Evolutionary conservation across 2,329 filamentous ascomycete species (phyloP), one percentile per base, ranked within the genome.

Genomic region (Pyrenophora tritici-repentis): DNA sequence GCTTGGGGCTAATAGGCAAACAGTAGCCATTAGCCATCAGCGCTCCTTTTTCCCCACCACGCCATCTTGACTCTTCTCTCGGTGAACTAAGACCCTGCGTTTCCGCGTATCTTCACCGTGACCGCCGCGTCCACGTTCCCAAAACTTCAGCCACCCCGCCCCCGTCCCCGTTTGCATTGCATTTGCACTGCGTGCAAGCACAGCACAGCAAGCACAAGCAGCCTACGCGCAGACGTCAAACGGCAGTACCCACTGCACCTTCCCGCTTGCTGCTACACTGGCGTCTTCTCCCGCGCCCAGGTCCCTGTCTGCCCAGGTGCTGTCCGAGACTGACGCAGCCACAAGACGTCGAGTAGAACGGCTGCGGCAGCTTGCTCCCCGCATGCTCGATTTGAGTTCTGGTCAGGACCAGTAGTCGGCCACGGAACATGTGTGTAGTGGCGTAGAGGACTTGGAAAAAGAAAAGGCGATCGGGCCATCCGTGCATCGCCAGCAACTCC

Each of bases 341-440:
- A 31, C 26, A 29, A 10, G 26, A 29, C 10, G 26, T 29, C 26
- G 26, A 29, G 26, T 29, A 43, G 50, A 34, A 38, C 42, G 43
- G 35, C 31, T 31, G 55, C 42, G 31, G 50, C 54, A 53, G 47
- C 47, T 55, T 13, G 34, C 34, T 26, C 35, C 47, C 53, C 45
- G 50, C 53, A 43, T 38, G 20, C 38, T 48, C 14, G 31, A 29
- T 20, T 40, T 49, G 35, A 43, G 16, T 44, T 43, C 38, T 16
- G 26, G 41, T 41, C 33, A 45, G 51, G 41, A 35, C 41, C 36
- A 34, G 48, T 32, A 40, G 38, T 22, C 22, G 44, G 46, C 56
- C 42, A 55, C 56, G 63, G 66, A 66, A 13, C 53, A 71, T 71
- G 68, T 61, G 55, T 60, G 49, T 57, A 36, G 54, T 53, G 43